These are phyloP conservation scores for Ophiostoma tasmaniense DNA, from an alignment of 2,329 filamentous ascomycete species.

Conservation along the genomic window DNA sequence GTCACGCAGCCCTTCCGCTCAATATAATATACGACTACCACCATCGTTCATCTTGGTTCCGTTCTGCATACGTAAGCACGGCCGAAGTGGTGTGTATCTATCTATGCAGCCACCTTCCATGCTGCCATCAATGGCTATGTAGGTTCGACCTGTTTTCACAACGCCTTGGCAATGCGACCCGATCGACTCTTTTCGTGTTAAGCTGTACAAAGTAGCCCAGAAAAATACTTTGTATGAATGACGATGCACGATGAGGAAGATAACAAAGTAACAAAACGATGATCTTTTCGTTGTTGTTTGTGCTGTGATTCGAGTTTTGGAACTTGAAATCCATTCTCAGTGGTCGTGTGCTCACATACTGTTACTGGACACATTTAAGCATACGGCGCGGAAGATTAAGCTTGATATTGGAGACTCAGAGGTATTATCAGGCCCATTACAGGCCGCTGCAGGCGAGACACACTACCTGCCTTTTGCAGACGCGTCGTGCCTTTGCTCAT, in stretches of 20 bases:
- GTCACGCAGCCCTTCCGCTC: neutral
- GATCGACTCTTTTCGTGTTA: neutral
- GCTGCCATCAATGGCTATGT: neutral
- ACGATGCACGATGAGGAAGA: neutral
- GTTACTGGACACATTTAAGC: neutral
- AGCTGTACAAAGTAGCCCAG: neutral
- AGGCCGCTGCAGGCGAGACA: neutral
- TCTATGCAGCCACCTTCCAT: neutral
- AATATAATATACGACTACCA: neutral
- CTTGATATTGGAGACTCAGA: neutral
- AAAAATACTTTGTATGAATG: no score
- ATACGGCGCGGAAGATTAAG: neutral
- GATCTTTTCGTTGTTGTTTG: no score
- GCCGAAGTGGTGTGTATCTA: neutral
- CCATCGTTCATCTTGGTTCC: neutral
- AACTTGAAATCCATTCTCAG: neutral
- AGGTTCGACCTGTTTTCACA: neutral
- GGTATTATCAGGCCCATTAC: neutral
- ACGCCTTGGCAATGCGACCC: neutral
- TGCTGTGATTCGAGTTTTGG: neutral
- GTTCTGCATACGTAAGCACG: neutral
- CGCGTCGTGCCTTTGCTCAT: neutral
- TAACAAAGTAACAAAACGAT: neutral
- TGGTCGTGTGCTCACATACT: constrained; percentile 1
- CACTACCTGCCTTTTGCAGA: neutral